Evolutionary conservation across 441 rosid species (phyloP).

Genomic region (Euphorbia schlechtendalii): DNA sequence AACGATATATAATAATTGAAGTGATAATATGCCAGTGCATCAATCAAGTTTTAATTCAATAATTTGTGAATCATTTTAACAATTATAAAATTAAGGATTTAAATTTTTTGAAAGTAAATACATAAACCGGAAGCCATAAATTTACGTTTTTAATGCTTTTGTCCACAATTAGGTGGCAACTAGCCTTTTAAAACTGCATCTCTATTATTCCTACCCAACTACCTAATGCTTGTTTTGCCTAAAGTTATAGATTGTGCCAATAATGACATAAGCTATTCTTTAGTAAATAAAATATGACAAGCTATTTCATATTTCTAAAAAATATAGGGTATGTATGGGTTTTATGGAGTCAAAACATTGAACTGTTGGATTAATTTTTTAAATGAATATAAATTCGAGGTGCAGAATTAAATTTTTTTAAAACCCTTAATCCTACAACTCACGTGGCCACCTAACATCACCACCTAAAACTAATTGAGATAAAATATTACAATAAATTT

Average conservation of each 20-base stretch:
- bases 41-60: not conserved
- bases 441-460: too few species aligned
- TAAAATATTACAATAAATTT: too few species aligned
- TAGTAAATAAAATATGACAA: too few species aligned
- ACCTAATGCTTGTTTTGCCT: not conserved
- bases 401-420: too few species aligned
- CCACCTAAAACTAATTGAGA: too few species aligned
- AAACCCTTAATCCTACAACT: too few species aligned
- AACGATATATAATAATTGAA: not conserved
- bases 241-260: not conserved
- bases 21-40: not conserved
- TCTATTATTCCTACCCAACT: not conserved
- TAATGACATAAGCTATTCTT: not conserved
- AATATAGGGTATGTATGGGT: too few species aligned
- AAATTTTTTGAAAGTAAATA: not conserved
- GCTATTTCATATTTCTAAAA: too few species aligned
- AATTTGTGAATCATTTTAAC: not conserved
- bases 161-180: not conserved
- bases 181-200: not conserved
- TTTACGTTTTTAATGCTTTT: not conserved
- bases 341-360: too few species aligned
- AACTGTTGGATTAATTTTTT: too few species aligned
- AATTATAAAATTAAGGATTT: not conserved
- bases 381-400: too few species aligned
- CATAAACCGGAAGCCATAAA: not conserved